Conservation (phyloP, 2,329 filamentous ascomycete genomes). For the Fusarium redolens region DNA sequence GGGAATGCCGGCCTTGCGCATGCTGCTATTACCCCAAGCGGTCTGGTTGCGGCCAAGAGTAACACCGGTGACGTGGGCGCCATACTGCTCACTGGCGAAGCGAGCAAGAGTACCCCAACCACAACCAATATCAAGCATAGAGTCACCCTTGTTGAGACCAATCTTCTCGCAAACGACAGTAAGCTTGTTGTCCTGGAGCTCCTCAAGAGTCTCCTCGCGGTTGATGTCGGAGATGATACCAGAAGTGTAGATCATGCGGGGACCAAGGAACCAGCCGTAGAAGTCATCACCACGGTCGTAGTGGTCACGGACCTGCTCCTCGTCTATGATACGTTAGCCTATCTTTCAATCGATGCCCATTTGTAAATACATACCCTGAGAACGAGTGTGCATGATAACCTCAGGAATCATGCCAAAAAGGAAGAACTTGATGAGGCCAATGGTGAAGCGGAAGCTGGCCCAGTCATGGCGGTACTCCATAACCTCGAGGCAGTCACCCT, state of each 20-base stretch:
- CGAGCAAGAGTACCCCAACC: conserved; percentile 97
- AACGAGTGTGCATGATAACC: conserved; percentile 90
- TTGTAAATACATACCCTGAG: conserved; percentile 67
- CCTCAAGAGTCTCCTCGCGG: conserved; percentile 89
- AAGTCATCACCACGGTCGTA: conserved; percentile 99
- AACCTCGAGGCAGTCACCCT: conserved; percentile 88
- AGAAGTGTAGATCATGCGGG: conserved; percentile 98
- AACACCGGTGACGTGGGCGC: conserved; percentile 85
- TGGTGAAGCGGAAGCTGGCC: conserved; percentile 93
- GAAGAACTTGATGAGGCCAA: conserved; percentile 87
- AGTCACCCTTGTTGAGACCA: conserved; percentile 81
- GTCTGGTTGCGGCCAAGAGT: conserved; percentile 97
- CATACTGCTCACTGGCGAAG: conserved; percentile 93
- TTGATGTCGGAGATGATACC: conserved; percentile 91
- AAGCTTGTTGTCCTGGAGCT: conserved; percentile 98
- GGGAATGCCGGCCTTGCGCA: conserved; percentile 82
- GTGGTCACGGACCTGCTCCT: conserved; percentile 97
- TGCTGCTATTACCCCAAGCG: conserved; percentile 92
- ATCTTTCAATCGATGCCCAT: not conserved
- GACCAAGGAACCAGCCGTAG: conserved; percentile 98
- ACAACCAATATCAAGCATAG: conserved; percentile 92
- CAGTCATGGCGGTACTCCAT: conserved; percentile 97
- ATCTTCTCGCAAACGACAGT: conserved; percentile 97
- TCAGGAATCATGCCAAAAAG: conserved; percentile 89
- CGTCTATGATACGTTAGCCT: conserved; percentile 59